A percentile compares a stretch with the other conserved stretches of the same genome.
These are phyloP conservation scores for Plasmodium coatneyi DNA, from an alignment of 169 alveolate genomes.

Conservation along the genomic window DNA sequence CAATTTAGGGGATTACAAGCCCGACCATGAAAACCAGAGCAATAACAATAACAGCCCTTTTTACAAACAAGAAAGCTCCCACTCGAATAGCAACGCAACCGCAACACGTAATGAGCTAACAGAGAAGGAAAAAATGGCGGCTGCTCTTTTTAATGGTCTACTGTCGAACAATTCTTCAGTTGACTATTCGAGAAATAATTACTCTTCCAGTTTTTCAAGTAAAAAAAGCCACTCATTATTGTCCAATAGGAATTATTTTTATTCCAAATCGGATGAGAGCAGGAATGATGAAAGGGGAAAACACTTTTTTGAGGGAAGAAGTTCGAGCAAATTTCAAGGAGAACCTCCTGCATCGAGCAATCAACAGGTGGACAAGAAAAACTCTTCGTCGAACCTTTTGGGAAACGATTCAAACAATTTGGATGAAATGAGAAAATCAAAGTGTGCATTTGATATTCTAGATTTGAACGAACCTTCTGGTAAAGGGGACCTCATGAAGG, in stretches of 20 bases:
- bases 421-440: neutral
- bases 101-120: conserved; percentile 8
- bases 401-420: conserved; percentile 15
- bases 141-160: conserved; percentile 76
- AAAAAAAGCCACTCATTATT: conserved; percentile 27
- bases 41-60: neutral
- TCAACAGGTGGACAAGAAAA: neutral
- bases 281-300: neutral
- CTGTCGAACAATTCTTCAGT: conserved; percentile 31
- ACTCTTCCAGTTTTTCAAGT: conserved; percentile 22
- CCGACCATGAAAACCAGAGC: neutral
- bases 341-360: neutral
- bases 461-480: conserved; percentile 30
- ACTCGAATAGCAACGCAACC: neutral
- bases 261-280: neutral
- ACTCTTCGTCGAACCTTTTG: neutral
- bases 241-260: conserved; percentile 53
- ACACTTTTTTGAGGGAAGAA: neutral
- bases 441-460: conserved; percentile 33
- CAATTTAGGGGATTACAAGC: conserved; percentile 8
- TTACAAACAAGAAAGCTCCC: conserved; percentile 4
- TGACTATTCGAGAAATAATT: conserved; percentile 28
- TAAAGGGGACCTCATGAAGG: neutral
- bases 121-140: conserved; percentile 77
- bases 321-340: neutral